A percentile compares a stretch with the other conserved stretches of the same genome.
Evolutionary conservation across 2,329 filamentous ascomycete species (phyloP).

Genomic region (Cladosporium sp.): DNA sequence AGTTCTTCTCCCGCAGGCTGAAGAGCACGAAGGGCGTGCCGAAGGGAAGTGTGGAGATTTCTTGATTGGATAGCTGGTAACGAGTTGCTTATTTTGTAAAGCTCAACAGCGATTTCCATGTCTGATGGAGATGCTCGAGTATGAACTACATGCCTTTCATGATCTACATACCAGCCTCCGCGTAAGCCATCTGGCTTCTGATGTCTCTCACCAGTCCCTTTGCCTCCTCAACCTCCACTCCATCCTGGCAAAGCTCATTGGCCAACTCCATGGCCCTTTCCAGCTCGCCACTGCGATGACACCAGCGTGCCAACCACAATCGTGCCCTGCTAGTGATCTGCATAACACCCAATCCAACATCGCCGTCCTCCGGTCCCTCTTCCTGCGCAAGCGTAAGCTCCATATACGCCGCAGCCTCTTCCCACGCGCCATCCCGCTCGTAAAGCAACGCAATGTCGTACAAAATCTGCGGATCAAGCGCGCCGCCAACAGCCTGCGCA

Average conservation of each 20-base stretch:
- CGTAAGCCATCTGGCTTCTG: conserved; percentile 65
- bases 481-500: conserved; percentile 51
- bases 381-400: conserved; percentile 93
- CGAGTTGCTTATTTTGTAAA: neutral
- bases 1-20: conserved; percentile 72
- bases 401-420: conserved; percentile 90
- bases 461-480: conserved; percentile 87
- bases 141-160: neutral
- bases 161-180: conserved; percentile 24
- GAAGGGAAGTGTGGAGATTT: conserved; percentile 54
- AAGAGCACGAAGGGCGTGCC: conserved; percentile 56
- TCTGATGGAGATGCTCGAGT: neutral
- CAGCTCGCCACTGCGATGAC: conserved; percentile 75
- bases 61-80: conserved; percentile 17
- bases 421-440: conserved; percentile 73
- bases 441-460: conserved; percentile 89
- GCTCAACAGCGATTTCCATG: no score
- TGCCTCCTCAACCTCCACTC: conserved; percentile 93
- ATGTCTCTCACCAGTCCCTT: conserved; percentile 90
- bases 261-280: conserved; percentile 76
- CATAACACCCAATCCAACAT: conserved; percentile 76
- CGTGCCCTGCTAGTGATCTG: conserved; percentile 88
- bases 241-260: conserved; percentile 91
- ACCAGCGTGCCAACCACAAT: conserved; percentile 87
- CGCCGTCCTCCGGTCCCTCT: conserved; percentile 60